Percentiles rank a stretch among this genome's conserved stretches.
Conservation (phyloP, 2,329 filamentous ascomycete genomes). For the Hypoxylon sp. region DNA sequence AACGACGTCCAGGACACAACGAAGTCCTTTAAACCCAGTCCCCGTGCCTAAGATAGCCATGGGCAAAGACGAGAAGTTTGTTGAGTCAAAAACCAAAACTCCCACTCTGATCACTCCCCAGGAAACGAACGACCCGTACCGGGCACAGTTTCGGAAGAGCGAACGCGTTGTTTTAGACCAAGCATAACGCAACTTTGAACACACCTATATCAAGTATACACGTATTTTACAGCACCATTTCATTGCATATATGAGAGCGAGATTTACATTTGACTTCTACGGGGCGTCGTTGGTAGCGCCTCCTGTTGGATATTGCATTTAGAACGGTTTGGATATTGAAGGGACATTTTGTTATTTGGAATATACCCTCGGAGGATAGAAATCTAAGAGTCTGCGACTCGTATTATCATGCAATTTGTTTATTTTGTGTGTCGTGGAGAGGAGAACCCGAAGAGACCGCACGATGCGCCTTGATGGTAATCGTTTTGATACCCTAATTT, state of each 20-base stretch:
- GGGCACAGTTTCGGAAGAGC: slow-evolving; percentile 65
- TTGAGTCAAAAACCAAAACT: slow-evolving; percentile 60
- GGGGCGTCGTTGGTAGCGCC: slow-evolving; percentile 34
- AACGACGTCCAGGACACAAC: slow-evolving; percentile 49
- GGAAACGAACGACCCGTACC: slow-evolving; percentile 52
- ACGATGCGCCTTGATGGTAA: slow-evolving; percentile 44
- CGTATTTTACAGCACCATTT: slow-evolving; percentile 8
- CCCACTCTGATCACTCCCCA: slow-evolving; percentile 63
- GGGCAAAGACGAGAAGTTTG: slow-evolving; percentile 56
- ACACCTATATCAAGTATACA: background rate
- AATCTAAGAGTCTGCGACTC: slow-evolving; percentile 46
- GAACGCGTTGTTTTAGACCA: slow-evolving; percentile 68
- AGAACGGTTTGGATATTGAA: slow-evolving; percentile 19
- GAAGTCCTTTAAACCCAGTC: slow-evolving; percentile 51
- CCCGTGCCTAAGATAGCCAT: slow-evolving; percentile 47
- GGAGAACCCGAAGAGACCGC: slow-evolving; percentile 10
- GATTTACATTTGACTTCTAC: slow-evolving; percentile 18
- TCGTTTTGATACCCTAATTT: slow-evolving; percentile 36
- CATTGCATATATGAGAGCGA: slow-evolving; percentile 18
- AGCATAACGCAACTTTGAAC: slow-evolving; percentile 48
- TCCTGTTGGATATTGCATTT: slow-evolving; percentile 20
- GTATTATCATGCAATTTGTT: slow-evolving; percentile 33
- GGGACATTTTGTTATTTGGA: slow-evolving; percentile 16
- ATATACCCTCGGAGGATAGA: slow-evolving; percentile 40
- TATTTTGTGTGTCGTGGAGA: slow-evolving; percentile 18